A percentile compares a stretch with the other conserved stretches of the same genome.
These are phyloP conservation scores for Colletotrichum chlorophyti DNA, from an alignment of 2,329 filamentous ascomycete species.

Conservation along the genomic window DNA sequence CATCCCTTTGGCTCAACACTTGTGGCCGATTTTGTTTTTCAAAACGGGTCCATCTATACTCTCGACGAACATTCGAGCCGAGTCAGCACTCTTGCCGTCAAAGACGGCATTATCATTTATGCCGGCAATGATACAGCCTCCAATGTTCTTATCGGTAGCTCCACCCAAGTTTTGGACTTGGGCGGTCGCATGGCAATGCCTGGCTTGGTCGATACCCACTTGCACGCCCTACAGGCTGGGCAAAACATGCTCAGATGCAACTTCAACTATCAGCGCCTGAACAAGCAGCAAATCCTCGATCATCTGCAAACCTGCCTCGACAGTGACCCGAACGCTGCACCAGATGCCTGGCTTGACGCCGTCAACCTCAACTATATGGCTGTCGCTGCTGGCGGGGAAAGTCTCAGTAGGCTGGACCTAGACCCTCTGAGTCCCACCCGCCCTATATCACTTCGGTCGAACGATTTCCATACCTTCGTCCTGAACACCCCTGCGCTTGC, in stretches of 20 bases:
- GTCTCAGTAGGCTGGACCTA: constrained; percentile 13
- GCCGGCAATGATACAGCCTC: constrained; percentile 29
- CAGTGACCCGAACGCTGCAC: background rate
- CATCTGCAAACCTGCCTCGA: constrained; percentile 21
- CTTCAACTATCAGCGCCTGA: constrained; percentile 35
- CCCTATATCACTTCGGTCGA: constrained; percentile 4
- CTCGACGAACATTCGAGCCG: constrained; percentile 27
- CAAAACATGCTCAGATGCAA: constrained; percentile 35
- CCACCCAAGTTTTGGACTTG: constrained; percentile 35
- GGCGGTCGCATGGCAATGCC: constrained; percentile 38
- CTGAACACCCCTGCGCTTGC: constrained; percentile 34
- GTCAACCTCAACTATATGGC: constrained; percentile 28
- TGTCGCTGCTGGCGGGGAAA: background rate
- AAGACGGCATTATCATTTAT: constrained; percentile 32
- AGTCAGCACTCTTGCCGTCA: constrained; percentile 31
- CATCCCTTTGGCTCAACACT: too few relatives aligned
- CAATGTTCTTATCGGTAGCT: constrained; percentile 32
- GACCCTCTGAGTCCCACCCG: constrained; percentile 3
- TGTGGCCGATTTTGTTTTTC: constrained; percentile 33
- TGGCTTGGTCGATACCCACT: constrained; percentile 35
- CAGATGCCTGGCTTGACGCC: constrained; percentile 35
- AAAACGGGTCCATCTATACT: constrained; percentile 37
- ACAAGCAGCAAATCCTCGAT: constrained; percentile 25
- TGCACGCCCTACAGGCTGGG: constrained; percentile 35
- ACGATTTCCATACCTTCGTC: constrained; percentile 11